Base-by-base conservation (phyloP, 306 rosid species). In the Rosa lucieae region DNA sequence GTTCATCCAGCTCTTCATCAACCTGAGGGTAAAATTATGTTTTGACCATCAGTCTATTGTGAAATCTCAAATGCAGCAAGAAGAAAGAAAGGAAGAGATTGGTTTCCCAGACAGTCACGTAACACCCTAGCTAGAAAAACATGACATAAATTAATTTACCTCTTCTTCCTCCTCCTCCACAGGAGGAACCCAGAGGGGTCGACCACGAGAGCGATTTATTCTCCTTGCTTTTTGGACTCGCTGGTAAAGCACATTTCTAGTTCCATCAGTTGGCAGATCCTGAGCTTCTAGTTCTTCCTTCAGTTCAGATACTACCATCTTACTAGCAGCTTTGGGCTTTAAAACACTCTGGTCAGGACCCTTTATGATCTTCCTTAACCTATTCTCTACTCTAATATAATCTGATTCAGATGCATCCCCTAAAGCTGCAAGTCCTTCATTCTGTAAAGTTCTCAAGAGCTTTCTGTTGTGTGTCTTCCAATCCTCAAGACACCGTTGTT, bases 151-250 rank as follows among this genome's bases (percentile, higher is more conserved):
- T 56, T 42, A 84, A 44, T 75, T 77, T 62, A 95, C 99, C 97
- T 90, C 94, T 84, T 95, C 99, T 76, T 94, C 99, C 78, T 91
- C 98, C 85, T 89, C 96, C 84, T 92, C 98, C 26, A 95, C 78
- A 6, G 97, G 94, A 75, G 99, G 99, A 87, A 95, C 95, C 99
- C 99, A 95, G 75, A 95, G 97, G 72, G 99, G 99, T 71, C 98
- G 91, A 80, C 99, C 98, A 58, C 98, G 98, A 78, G 99, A 95
- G 73, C 92, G 91, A 75, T 95, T 95, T 85, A 95, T 95, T 87
- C 98, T 91, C 83, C 99, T 89, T 85, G 99, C 99, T 82, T 95
- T 95, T 82, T 95, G 99, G 79, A 95, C 99, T 44, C 99, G 98
- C 87, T 95, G 99, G 86, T 93, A 95, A 82, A 95, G 99, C 83